Base-by-base conservation (phyloP, 129 eudicot genomes). In the Lactuca saligna region DNA sequence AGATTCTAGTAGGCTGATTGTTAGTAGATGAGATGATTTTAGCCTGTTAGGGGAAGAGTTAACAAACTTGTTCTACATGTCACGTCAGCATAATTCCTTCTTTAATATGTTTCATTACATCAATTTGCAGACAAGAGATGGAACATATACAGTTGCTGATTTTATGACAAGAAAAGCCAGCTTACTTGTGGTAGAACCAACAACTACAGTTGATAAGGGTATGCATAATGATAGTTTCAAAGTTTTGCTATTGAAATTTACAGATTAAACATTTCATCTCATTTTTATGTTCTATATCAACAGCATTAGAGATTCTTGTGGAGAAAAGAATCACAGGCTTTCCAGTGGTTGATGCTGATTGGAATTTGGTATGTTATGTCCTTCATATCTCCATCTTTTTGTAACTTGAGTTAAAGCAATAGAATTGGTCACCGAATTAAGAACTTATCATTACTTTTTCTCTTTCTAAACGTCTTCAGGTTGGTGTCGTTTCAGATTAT, bases 401-500 rank as follows among this genome's bases (percentile, higher is more conserved):
- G 54, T 69, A 54, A 60, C 34, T 69, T 63, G 65, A 17, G 41
- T 54, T 58, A 20, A 49, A 13, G 25, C 62, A 17, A 66, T 58
- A 50, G 42, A 14, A 41, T 38, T 75, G 39, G 35, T 51, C 50
- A 53, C 51, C 66, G 44, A 12, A 13, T 39, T 15, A 59, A 49
- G 20, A 34, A 15, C 7, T 44, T 44, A 38, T 41, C 59, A 5
- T 9, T 60, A 17, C 7, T 41, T 7, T 5, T 9, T 65, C n/a
- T 74, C 63, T 41, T 51, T 76, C 32, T 32, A 41, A 67, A 58
- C 58, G 14, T 41, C 67, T 83, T 76, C 96, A 91, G 97, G 96
- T 91, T 60, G 97, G 97, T 46, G 96, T 91, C 11, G 93, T 91
- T 80, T 91, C 97, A 48, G 97, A 91, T 76, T 91, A 91, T 80